Base-by-base conservation (phyloP, 306 rosid species). In the Inga laurina region DNA sequence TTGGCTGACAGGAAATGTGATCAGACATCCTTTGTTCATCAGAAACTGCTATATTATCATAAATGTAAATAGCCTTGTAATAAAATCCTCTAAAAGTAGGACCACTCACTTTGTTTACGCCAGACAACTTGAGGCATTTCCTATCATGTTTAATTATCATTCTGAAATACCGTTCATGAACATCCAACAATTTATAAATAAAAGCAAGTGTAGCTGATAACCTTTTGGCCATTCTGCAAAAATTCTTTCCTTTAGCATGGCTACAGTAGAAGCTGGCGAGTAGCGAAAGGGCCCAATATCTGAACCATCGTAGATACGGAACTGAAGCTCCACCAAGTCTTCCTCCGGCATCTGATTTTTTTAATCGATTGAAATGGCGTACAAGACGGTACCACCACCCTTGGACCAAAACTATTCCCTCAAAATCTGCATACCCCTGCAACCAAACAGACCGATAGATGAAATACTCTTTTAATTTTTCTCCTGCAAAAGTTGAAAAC, bases 201-300 rank as follows among this genome's bases (percentile, higher is more conserved):
- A 24, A 48, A 8, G 22, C 37, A 68, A 12, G 52, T 16, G 83
- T 14, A 24, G 78, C 10, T 39, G 22, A 24, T 84, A 78, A 81
- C 98, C 98, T 90, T 92, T 94, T 1, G 98, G 97, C 97, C 98
- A 94, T 44, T 89, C 97, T 16, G 96, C 79, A 16, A 94, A 77
- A 79, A 94, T 91, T 81, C 92, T 88, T 83, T 92, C 98, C 89
- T 94, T 94, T 57, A 94, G 88, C 90, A 85, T 81, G n/a, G 97
- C 87, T 0, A 94, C 91, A 0, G 97, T 92, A 12, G 97, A 91
- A 34, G 96, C 86, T 2, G 92, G 97, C 2, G 96, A 90, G 70
- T 90, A 94, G 44, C 92, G 90, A 70, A 89, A 90, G 6, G 98
- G 98, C 75, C 98, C 98, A 4, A 94, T 90, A 84, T 94, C 96